These are phyloP conservation scores for Suillus decipiens DNA, from an alignment of 768 basidiomycete species.

Conservation along the genomic window DNA sequence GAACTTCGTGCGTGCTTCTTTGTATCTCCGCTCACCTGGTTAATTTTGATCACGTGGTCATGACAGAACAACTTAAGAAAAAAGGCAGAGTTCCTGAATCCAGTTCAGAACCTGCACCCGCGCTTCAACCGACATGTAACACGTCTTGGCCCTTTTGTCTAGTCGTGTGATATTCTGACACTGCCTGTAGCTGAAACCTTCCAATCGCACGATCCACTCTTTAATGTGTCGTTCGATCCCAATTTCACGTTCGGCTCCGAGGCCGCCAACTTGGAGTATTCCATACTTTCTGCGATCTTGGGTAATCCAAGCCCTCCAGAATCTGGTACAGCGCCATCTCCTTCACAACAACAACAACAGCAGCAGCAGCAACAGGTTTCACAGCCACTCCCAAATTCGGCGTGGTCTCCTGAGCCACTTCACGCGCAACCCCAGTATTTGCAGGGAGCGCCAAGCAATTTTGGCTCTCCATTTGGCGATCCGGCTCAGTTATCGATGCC, in stretches of 20 bases:
- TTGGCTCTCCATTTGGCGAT: constrained; percentile 28
- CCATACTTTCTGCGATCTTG: constrained; percentile 89
- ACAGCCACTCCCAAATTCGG: constrained; percentile 29
- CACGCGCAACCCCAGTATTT: constrained; percentile 34
- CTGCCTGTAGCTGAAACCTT: constrained; percentile 48
- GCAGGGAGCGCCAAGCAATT: constrained; percentile 20
- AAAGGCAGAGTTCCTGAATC: constrained; percentile 24
- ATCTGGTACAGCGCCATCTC: constrained; percentile 30
- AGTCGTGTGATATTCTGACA: constrained; percentile 16
- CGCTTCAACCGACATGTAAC: constrained; percentile 35
- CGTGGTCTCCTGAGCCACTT: constrained; percentile 40
- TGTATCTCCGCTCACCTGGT: constrained; percentile 8
- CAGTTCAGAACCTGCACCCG: constrained; percentile 31
- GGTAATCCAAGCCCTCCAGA: constrained; percentile 66
- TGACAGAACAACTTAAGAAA: constrained; percentile 43
- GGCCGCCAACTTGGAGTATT: constrained; percentile 93
- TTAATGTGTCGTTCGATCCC: constrained; percentile 59
- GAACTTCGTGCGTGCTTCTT: constrained; percentile 69
- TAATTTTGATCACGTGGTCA: constrained; percentile 28
- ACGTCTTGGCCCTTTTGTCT: constrained; percentile 1
- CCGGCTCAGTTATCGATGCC: constrained; percentile 32
- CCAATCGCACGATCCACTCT: constrained; percentile 57
- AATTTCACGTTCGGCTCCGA: constrained; percentile 77
- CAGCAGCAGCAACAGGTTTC: constrained; percentile 16
- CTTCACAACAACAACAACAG: constrained; percentile 26